Conservation (phyloP, 257 asterid species). For the Cinchona pubescens region DNA sequence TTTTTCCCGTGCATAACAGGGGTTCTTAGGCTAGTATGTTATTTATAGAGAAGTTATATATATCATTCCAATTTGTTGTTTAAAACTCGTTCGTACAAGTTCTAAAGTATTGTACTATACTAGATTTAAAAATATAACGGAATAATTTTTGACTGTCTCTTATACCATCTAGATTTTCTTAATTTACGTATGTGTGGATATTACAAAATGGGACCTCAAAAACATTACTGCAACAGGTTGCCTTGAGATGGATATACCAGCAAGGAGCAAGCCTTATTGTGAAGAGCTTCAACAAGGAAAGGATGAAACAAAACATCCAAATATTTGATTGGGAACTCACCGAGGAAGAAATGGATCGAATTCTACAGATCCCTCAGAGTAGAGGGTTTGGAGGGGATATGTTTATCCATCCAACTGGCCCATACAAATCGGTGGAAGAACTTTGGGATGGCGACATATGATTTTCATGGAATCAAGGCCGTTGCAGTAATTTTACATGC, state of each 20-base stretch:
- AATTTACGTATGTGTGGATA: too few species aligned
- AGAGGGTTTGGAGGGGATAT: conserved; percentile 22
- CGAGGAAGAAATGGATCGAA: conserved; percentile 32
- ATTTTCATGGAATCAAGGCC: neutral
- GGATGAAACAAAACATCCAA: conserved; percentile 31
- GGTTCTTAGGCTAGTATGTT: too few species aligned
- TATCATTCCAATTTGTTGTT: too few species aligned
- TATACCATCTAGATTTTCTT: too few species aligned
- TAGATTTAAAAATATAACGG: too few species aligned
- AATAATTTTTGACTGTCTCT: too few species aligned
- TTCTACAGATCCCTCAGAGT: conserved; percentile 34
- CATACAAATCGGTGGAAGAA: conserved; percentile 33
- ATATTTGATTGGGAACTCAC: conserved; percentile 28
- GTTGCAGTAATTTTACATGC: too few species aligned
- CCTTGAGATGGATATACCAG: conserved; percentile 31
- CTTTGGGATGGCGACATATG: conserved; percentile 55
- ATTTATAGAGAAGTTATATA: too few species aligned
- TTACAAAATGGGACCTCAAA: too few species aligned
- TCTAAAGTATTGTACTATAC: too few species aligned
- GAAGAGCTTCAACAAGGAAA: conserved; percentile 36
- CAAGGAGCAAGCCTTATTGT: conserved; percentile 18
- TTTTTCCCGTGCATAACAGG: too few species aligned
- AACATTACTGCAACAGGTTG: conserved; percentile 20
- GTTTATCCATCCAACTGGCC: conserved; percentile 36
- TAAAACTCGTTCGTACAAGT: too few species aligned